Percentiles rank a stretch among this genome's conserved stretches.
These are phyloP conservation scores for Torulaspora microellipsoides DNA, from an alignment of 805 yeast genomes.

Conservation along the genomic window DNA sequence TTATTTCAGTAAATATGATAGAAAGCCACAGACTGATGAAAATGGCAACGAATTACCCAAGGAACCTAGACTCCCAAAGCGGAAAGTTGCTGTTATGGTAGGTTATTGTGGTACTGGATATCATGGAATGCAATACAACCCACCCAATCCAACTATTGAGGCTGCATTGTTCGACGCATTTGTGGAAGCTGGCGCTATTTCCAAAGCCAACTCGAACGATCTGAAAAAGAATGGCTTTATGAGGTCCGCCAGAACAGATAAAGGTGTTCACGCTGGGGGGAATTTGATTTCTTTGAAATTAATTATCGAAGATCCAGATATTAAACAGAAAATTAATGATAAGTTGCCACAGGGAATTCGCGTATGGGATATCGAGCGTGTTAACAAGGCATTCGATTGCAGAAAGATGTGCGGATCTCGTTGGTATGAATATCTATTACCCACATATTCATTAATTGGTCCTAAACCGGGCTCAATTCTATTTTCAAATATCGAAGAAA, in stretches of 20 bases:
- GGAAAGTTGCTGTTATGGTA: conserved; percentile 81
- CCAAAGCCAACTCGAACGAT: conserved; percentile 80
- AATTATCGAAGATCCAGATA: conserved; percentile 70
- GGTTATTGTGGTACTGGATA: conserved; percentile 97
- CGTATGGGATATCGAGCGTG: conserved; percentile 88
- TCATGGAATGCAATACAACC: conserved; percentile 93
- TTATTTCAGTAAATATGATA: conserved; percentile 16
- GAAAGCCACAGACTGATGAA: conserved; percentile 42
- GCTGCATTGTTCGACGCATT: conserved; percentile 81
- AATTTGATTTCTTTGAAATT: conserved; percentile 81
- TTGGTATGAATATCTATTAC: conserved; percentile 88
- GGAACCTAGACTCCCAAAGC: conserved; percentile 73
- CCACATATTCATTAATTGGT: conserved; percentile 84
- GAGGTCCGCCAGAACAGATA: conserved; percentile 87
- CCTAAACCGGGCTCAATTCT: conserved; percentile 78
- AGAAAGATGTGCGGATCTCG: conserved; percentile 95
- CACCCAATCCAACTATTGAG: conserved; percentile 84
- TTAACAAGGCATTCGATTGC: conserved; percentile 89
- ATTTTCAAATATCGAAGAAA: conserved; percentile 52
- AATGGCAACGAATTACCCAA: conserved; percentile 57
- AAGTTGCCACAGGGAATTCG: conserved; percentile 80
- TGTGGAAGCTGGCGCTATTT: conserved; percentile 80
- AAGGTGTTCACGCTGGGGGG: conserved; percentile 98
- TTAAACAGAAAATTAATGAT: conserved; percentile 67
- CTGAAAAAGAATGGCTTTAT: conserved; percentile 81